Conservation (phyloP, 257 asterid species). For the Knoxia roxburghii region DNA sequence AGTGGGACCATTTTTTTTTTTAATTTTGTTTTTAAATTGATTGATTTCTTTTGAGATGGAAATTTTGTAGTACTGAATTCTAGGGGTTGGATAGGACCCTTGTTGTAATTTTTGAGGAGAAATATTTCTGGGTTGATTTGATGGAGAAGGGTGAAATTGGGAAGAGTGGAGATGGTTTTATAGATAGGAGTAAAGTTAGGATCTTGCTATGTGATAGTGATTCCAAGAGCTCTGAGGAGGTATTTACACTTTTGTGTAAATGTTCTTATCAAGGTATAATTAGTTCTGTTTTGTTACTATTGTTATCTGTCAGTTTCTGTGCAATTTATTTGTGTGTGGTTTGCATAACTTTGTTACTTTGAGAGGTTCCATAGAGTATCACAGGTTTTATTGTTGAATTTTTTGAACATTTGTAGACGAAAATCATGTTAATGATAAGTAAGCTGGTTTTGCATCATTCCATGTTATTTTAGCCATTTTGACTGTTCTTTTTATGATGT, state of each 20-base stretch:
- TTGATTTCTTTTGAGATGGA: constrained; percentile 12
- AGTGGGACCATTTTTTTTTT: constrained; percentile 1
- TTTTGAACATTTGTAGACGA: not conserved
- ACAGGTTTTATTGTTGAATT: not conserved
- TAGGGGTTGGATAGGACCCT: constrained; percentile 16
- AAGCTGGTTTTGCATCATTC: not conserved
- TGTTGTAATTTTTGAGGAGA: not conserved
- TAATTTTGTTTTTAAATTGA: not conserved
- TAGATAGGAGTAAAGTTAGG: constrained; percentile 88
- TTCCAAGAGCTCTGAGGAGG: constrained; percentile 67
- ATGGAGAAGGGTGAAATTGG: constrained; percentile 55
- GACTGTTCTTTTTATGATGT: not conserved
- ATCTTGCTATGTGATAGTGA: constrained; percentile 86
- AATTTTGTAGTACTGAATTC: constrained; percentile 17
- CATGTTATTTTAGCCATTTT: not conserved
- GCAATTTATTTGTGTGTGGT: not conserved
- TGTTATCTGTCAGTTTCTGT: constrained; percentile 6
- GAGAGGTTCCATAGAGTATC: not conserved
- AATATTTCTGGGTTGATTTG: constrained; percentile 4
- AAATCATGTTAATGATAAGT: not conserved
- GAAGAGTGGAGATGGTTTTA: constrained; percentile 72
- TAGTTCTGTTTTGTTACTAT: constrained; percentile 4
- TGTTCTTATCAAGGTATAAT: constrained; percentile 84
- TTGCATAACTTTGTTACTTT: not conserved
- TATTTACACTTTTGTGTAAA: constrained; percentile 60